Conservation (phyloP, 345 rosid species). For the Crucihimalaya himalaica region DNA sequence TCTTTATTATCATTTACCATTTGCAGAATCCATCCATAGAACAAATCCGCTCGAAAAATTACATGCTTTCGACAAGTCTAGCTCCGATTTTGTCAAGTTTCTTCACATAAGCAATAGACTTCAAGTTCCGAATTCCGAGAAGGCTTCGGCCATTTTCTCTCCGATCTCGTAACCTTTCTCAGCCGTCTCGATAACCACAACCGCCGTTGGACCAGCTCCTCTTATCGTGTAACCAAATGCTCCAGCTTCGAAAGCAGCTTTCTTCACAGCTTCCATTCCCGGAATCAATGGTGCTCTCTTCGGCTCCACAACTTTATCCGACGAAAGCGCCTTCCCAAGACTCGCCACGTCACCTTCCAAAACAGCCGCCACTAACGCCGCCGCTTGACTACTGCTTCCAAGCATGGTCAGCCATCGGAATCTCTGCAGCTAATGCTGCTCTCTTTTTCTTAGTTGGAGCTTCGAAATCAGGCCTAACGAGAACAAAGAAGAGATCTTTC, state of each 20-base stretch:
- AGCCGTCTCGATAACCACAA: conserved; percentile 60
- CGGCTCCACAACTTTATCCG: conserved; percentile 85
- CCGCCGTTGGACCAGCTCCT: conserved; percentile 91
- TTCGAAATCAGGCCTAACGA: conserved; percentile 80
- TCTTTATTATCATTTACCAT: conserved; percentile 10
- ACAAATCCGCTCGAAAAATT: conserved; percentile 11
- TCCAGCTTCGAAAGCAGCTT: conserved; percentile 64
- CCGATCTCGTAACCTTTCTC: conserved; percentile 63
- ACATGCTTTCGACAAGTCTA: conserved; percentile 50
- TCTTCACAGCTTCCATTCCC: conserved; percentile 83
- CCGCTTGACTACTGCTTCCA: conserved; percentile 95
- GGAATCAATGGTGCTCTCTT: conserved; percentile 82
- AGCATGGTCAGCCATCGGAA: conserved; percentile 72
- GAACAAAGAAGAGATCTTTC: conserved; percentile 61
- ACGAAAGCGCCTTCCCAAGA: conserved; percentile 69
- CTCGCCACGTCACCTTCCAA: conserved; percentile 62
- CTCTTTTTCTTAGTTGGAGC: conserved; percentile 92
- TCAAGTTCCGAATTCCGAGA: conserved; percentile 61
- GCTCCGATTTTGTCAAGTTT: conserved; percentile 69
- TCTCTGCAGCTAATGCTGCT: conserved; percentile 66
- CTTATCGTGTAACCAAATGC: conserved; percentile 85
- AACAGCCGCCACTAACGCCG: conserved; percentile 71
- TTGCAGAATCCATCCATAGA: not conserved
- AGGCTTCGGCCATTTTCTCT: conserved; percentile 79
- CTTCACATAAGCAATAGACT: conserved; percentile 53